These are phyloP conservation scores for Arthroderma uncinatum DNA, from an alignment of 2,329 filamentous ascomycete species.

Conservation along the genomic window DNA sequence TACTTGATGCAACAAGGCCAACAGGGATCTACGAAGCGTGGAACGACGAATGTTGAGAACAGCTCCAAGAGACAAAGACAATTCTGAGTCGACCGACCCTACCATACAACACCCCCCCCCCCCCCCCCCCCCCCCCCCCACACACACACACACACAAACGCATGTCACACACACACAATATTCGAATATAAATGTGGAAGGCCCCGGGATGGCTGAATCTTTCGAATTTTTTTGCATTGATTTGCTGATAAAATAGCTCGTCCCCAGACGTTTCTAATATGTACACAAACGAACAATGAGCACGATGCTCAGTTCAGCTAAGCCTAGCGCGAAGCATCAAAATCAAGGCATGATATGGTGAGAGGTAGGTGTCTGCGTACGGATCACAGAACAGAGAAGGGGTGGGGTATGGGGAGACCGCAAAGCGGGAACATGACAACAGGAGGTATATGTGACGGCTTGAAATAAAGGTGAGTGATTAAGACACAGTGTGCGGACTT, in stretches of 20 bases:
- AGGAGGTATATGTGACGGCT: not conserved
- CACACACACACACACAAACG: no score
- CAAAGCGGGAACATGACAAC: not conserved
- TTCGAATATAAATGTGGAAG: not conserved
- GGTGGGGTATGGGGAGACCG: not conserved
- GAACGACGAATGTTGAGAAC: conserved; percentile 18
- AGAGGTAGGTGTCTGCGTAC: not conserved
- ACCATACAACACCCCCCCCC: not conserved
- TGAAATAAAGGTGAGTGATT: not conserved
- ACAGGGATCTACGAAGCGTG: conserved; percentile 23
- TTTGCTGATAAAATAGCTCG: conserved; percentile 4
- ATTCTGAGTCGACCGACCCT: not conserved
- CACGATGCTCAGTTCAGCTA: not conserved
- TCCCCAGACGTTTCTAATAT: conserved; percentile 1
- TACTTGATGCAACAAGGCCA: conserved; percentile 18
- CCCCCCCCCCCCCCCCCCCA: no score
- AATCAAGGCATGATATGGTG: not conserved
- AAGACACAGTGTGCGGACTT: conserved; percentile 15
- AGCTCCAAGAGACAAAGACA: conserved; percentile 18
- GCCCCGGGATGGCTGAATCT: not conserved
- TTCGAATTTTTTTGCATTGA: conserved; percentile 12
- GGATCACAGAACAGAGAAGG: not conserved
- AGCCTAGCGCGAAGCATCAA: not conserved
- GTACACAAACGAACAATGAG: conserved; percentile 3
- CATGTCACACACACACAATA: no score